Evolutionary conservation across 805 yeast genomes (phyloP).

Genomic region (Metschnikowia sp.): DNA sequence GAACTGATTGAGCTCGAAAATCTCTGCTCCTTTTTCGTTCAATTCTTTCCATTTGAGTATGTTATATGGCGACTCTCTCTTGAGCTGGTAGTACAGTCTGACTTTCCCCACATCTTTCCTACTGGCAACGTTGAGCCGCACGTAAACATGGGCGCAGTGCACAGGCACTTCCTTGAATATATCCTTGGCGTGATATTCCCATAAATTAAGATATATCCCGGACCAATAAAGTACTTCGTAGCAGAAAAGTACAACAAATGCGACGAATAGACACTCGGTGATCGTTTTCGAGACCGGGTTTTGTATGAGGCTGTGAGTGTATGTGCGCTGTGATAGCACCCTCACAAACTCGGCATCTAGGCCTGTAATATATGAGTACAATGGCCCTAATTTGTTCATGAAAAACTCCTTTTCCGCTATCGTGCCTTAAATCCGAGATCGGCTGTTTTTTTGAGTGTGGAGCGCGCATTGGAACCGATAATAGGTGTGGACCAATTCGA

Average conservation of each 20-base stretch:
- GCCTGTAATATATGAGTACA: background rate
- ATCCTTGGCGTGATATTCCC: constrained; percentile 56
- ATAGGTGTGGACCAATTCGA: background rate
- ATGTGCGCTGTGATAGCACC: constrained; percentile 8
- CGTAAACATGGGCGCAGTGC: constrained; percentile 73
- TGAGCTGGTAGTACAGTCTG: constrained; percentile 28
- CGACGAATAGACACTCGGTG: constrained; percentile 15
- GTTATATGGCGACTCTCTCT: constrained; percentile 25
- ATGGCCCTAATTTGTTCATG: background rate
- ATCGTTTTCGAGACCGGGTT: constrained; percentile 16
- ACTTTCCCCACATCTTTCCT: constrained; percentile 17
- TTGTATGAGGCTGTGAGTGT: constrained; percentile 16
- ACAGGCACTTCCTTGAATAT: constrained; percentile 70
- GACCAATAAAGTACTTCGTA: constrained; percentile 43
- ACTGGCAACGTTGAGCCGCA: constrained; percentile 43
- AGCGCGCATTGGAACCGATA: background rate
- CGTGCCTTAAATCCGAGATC: background rate
- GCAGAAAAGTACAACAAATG: constrained; percentile 19
- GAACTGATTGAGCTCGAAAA: constrained; percentile 18
- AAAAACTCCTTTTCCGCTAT: background rate
- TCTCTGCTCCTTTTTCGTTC: constrained; percentile 16
- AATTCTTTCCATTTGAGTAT: constrained; percentile 16
- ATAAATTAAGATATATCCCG: constrained; percentile 39
- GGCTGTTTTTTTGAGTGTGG: constrained; percentile 1
- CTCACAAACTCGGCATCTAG: constrained; percentile 10